Percentiles rank a stretch among this genome's conserved stretches.
phyloP scores from a whole-genome alignment of 2,329 filamentous ascomycete species.

The Aspergillus terreus region DNA sequence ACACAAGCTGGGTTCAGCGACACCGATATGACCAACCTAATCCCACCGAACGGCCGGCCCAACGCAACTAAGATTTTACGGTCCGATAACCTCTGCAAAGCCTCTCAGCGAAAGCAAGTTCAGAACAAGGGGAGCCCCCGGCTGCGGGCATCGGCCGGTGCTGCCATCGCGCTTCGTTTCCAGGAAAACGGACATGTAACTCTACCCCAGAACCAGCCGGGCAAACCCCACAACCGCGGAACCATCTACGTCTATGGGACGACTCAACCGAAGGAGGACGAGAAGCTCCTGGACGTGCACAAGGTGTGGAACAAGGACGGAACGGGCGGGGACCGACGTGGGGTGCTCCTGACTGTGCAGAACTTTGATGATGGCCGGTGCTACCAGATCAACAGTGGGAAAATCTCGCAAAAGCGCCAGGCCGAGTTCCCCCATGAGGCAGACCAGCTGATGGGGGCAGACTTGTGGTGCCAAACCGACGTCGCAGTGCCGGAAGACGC shows the following conservation, averaged over 20 bases:
- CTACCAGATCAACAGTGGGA: constrained; percentile 67
- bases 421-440: constrained; percentile 49
- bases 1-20: constrained; percentile 56
- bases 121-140: constrained; percentile 59
- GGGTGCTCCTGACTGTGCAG: constrained; percentile 69
- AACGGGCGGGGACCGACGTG: constrained; percentile 74
- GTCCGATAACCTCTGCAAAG: constrained; percentile 60
- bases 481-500: constrained; percentile 68
- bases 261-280: constrained; percentile 53
- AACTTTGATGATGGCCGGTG: constrained; percentile 90
- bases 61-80: constrained; percentile 48
- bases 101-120: constrained; percentile 57
- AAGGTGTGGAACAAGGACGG: constrained; percentile 75
- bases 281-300: constrained; percentile 64
- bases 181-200: constrained; percentile 76
- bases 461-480: constrained; percentile 77
- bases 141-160: constrained; percentile 58
- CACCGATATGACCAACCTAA: constrained; percentile 56
- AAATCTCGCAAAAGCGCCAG: constrained; percentile 59
- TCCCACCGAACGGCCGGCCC: constrained; percentile 53
- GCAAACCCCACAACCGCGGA: constrained; percentile 64
- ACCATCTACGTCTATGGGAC: constrained; percentile 75
- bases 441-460: constrained; percentile 52
- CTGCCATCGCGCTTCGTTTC: constrained; percentile 64
- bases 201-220: constrained; percentile 51